These are phyloP conservation scores for Tylopilus sp. DNA, from an alignment of 768 basidiomycete species.

Conservation along the genomic window DNA sequence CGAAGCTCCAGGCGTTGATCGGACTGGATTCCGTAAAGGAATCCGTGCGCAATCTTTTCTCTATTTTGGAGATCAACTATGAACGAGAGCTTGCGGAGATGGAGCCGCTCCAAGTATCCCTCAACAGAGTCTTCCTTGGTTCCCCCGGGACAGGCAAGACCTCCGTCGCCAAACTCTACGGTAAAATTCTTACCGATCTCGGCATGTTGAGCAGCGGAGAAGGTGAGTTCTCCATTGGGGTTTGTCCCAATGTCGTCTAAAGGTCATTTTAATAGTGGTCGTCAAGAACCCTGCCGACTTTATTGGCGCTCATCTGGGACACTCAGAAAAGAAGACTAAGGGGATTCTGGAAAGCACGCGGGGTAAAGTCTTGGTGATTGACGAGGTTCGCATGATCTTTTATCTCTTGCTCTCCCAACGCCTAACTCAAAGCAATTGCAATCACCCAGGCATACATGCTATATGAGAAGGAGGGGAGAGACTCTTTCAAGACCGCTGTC, in stretches of 20 bases:
- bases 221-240: conserved; percentile 39
- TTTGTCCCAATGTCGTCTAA: not conserved
- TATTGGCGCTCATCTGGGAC: conserved; percentile 52
- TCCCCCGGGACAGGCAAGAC: conserved; percentile 74
- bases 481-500: conserved; percentile 63
- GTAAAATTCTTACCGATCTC: conserved; percentile 58
- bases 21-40: conserved; percentile 60
- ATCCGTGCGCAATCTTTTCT: conserved; percentile 47
- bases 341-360: conserved; percentile 54
- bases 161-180: conserved; percentile 66
- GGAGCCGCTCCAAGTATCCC: conserved; percentile 48
- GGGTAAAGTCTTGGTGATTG: conserved; percentile 70
- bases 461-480: conserved; percentile 39
- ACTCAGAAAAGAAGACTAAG: conserved; percentile 64
- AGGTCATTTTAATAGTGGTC: conserved; percentile 41
- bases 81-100: conserved; percentile 55
- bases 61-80: conserved; percentile 54
- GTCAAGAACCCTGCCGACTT: conserved; percentile 71
- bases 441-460: conserved; percentile 64
- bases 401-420: no score
- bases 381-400: conserved; percentile 45
- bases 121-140: conserved; percentile 67
- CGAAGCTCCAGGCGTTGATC: conserved; percentile 47
- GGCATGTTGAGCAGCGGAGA: conserved; percentile 67
- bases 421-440: not conserved